Base-by-base conservation (phyloP, 2,329 filamentous ascomycete genomes). In the Aureobasidium sp. region DNA sequence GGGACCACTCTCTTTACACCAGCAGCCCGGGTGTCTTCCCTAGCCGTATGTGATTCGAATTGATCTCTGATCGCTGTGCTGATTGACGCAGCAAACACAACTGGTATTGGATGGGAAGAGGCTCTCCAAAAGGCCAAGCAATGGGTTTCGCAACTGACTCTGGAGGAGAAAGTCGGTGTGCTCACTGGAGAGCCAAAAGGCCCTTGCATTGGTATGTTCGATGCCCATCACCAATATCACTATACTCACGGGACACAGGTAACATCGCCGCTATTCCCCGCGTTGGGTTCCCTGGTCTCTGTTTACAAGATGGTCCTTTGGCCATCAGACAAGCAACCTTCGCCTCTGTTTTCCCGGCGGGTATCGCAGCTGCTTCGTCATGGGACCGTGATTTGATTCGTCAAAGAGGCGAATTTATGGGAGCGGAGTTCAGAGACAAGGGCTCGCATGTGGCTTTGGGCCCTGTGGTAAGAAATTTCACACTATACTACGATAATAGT, bases 311-410 rank as follows among this genome's bases (percentile, higher is more conserved):
- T 71, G 85, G 84, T 0, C 86, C 87, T 1, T 77, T 88, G 36
- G 89, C 90, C 1, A 79, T 94, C 15, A 83, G 88, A 36, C 83
- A 84, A 20, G 84, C 87, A 1, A 88, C 91, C 65, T 85, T 89
- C 64, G 84, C 87, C 55, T 91, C 88, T 0, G 88, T 85, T 0
- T 94, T 93, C 67, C 89, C 90, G 0, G 82, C 88, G 6, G 89
- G 89, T 20, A 88, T 93, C 67, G 90, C 65, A 3, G 68, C 74
- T 2, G 77, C 74, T 3, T 73, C 75, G 6, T 69, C 73, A 0
- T 86, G 84, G 82, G 82, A 86, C 63, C 76, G 73, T 59, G 77
- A 78, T 14, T 69, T 85, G 53, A 79, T 82, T 0, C 79, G 83
- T 53, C 72, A 76, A 20, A 73, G 81, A 15, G 83, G 76, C 0